These are phyloP conservation scores for Penicillium bialowiezense DNA, from an alignment of 495 filamentous ascomycete species.

Conservation along the genomic window DNA sequence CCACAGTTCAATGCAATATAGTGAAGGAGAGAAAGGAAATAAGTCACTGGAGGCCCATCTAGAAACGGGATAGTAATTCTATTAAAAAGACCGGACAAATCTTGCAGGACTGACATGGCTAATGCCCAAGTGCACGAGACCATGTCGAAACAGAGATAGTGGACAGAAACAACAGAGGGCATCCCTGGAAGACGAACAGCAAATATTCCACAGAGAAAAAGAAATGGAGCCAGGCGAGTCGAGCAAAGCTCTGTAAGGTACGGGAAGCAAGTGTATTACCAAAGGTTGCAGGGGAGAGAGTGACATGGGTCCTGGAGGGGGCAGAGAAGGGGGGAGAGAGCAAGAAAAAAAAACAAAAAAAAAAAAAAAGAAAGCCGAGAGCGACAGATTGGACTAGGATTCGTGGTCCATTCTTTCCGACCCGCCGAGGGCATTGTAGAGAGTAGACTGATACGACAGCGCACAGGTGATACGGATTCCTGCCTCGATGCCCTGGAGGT, in stretches of 20 bases:
- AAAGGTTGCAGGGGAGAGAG: conserved; percentile 21
- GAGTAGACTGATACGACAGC: conserved; percentile 29
- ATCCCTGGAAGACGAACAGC: conserved; percentile 30
- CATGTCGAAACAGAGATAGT: conserved; percentile 24
- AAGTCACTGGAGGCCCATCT: conserved; percentile 1
- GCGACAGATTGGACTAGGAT: conserved; percentile 22
- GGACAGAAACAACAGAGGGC: conserved; percentile 23
- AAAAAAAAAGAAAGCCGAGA: conserved; percentile 12
- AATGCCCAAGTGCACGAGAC: conserved; percentile 33
- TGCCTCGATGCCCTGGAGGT: conserved; percentile 19
- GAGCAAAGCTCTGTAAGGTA: conserved; percentile 29
- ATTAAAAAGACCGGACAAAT: conserved; percentile 27
- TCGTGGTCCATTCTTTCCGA: conserved; percentile 26
- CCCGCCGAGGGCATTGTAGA: conserved; percentile 24
- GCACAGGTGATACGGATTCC: conserved; percentile 31
- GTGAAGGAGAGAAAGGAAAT: background rate
- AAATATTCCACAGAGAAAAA: conserved; percentile 30
- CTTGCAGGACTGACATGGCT: conserved; percentile 23
- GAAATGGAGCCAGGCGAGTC: conserved; percentile 20
- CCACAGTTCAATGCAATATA: background rate
- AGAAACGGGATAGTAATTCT: conserved; percentile 19
- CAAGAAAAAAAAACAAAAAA: conserved; percentile 3
- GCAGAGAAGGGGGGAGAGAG: no score
- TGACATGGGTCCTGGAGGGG: conserved; percentile 1
- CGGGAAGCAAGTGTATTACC: conserved; percentile 19